Conservation (phyloP, 202 grass and related monocot species). For the Musa balbisiana region DNA sequence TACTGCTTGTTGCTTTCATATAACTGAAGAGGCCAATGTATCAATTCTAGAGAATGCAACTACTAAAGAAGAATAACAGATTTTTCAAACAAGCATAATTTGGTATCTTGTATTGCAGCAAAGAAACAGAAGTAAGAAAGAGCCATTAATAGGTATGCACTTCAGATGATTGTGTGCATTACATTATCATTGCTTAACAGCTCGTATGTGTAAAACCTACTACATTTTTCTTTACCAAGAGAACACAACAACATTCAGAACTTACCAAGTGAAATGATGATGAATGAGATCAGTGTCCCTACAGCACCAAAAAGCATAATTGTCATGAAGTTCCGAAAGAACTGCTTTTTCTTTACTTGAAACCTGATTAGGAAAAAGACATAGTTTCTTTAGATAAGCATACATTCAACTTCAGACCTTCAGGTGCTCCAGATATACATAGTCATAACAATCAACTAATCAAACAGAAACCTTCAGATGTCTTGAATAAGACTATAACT, state of each 20-base stretch:
- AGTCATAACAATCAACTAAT: too few species aligned
- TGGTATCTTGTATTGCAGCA: neutral
- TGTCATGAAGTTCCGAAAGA: conserved; percentile 82
- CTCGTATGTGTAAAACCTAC: too few species aligned
- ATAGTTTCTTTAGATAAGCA: neutral
- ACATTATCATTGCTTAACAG: too few species aligned
- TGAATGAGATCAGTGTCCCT: conserved; percentile 80
- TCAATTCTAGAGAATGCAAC: neutral
- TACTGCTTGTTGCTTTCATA: neutral
- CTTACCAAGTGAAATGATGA: conserved; percentile 67
- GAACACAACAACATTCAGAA: conserved; percentile 11
- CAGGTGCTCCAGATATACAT: too few species aligned
- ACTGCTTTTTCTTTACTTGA: conserved; percentile 95
- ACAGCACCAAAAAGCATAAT: conserved; percentile 75
- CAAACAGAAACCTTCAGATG: too few species aligned
- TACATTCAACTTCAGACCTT: neutral
- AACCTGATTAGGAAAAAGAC: conserved; percentile 36
- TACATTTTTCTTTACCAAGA: too few species aligned
- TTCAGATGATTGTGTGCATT: too few species aligned
- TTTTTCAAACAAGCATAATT: neutral
- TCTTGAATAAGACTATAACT: too few species aligned
- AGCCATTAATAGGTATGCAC: too few species aligned
- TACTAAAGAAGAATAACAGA: neutral
- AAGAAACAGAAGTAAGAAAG: neutral
- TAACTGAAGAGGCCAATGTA: neutral